A percentile compares a stretch with the other conserved stretches of the same genome.
These are phyloP conservation scores for Mucor piriformis DNA, from an alignment of 371 early-diverging fungal genomes.

Conservation along the genomic window DNA sequence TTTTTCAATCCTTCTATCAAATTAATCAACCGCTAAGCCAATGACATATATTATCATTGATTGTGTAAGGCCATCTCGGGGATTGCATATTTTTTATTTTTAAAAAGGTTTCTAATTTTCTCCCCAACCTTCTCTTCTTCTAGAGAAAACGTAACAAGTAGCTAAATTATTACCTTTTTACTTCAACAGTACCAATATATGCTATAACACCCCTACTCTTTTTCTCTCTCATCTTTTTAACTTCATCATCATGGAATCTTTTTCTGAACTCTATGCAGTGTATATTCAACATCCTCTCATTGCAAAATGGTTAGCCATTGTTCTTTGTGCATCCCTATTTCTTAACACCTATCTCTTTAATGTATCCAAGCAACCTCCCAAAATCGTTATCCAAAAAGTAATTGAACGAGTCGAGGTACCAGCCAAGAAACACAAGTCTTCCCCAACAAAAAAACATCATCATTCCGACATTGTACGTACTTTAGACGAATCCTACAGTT, in stretches of 20 bases:
- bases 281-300: conserved; percentile 63
- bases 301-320: conserved; percentile 57
- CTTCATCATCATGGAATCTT: conserved; percentile 29
- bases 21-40: neutral
- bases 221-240: neutral
- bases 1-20: neutral
- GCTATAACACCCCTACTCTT: neutral
- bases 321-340: conserved; percentile 54
- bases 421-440: neutral
- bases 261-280: conserved; percentile 52
- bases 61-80: neutral
- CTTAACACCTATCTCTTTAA: conserved; percentile 66
- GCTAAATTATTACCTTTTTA: neutral
- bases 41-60: neutral
- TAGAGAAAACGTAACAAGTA: conserved; percentile 11
- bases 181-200: neutral
- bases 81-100: neutral
- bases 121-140: too few species aligned
- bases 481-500: conserved; percentile 60
- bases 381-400: conserved; percentile 15
- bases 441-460: neutral
- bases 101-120: conserved; percentile 7
- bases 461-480: conserved; percentile 29
- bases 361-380: conserved; percentile 51
- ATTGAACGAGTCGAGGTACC: conserved; percentile 3